Evolutionary conservation across 306 rosid genomes (phyloP).

Genomic region (Vigna hirtella): DNA sequence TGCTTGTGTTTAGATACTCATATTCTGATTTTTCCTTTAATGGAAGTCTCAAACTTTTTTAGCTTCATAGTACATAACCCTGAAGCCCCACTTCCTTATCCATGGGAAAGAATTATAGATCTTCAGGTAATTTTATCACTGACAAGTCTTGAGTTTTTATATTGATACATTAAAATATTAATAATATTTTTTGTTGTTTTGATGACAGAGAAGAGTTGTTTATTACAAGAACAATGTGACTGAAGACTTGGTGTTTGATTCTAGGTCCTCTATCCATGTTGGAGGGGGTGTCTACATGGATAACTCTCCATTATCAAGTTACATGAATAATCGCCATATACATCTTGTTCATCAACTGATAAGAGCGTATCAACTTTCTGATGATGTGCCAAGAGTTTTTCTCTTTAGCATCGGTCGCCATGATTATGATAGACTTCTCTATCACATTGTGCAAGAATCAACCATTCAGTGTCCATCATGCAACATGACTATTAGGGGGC

Average conservation of each 20-base stretch:
- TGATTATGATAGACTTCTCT: background rate
- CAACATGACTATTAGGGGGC: background rate
- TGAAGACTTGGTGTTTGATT: background rate
- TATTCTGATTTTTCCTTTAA: background rate
- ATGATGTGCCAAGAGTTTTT: background rate
- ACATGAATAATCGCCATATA: background rate
- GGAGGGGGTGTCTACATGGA: background rate
- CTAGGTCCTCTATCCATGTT: background rate
- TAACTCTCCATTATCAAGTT: background rate
- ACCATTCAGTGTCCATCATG: background rate
- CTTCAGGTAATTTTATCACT: background rate
- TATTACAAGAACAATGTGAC: background rate
- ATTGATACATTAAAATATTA: too few relatives aligned
- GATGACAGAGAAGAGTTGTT: background rate
- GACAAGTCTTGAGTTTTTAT: too few relatives aligned
- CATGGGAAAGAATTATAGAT: background rate
- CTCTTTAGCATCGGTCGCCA: background rate
- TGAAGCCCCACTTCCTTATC: background rate
- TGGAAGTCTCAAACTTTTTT: background rate
- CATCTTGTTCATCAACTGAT: background rate
- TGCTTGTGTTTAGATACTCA: background rate
- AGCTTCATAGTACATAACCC: background rate
- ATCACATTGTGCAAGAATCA: background rate
- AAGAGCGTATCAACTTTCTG: background rate
- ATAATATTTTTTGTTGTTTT: background rate